Evolutionary conservation across 257 asterid species (phyloP).

Genomic region (Plantago major): DNA sequence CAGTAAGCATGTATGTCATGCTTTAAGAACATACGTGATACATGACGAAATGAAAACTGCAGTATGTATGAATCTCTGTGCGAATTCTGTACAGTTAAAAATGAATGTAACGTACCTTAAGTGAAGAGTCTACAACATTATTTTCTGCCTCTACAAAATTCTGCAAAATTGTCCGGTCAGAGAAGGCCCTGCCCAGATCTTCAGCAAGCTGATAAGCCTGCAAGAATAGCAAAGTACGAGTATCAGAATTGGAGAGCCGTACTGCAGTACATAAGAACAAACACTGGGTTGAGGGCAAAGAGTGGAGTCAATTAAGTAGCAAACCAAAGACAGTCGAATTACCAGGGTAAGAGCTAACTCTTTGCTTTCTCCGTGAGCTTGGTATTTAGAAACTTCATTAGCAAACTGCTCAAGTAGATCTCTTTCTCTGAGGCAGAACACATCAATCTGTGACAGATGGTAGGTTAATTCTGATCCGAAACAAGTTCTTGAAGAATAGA

Average conservation of each 20-base stretch:
- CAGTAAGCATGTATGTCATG: no score
- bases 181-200: conserved; percentile 87
- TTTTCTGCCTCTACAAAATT: conserved; percentile 70
- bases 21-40: no score
- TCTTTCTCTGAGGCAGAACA: conserved; percentile 85
- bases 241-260: background rate
- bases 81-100: background rate
- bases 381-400: conserved; percentile 56
- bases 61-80: no score
- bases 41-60: no score
- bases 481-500: background rate
- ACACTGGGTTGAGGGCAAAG: no score
- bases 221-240: conserved; percentile 11
- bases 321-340: conserved; percentile 9
- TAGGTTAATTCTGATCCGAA: conserved; percentile 11
- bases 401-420: conserved; percentile 78
- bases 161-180: conserved; percentile 68
- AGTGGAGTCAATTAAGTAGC: no score
- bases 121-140: conserved; percentile 36
- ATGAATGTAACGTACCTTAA: conserved; percentile 46
- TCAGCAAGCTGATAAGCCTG: conserved; percentile 96
- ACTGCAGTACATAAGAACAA: no score
- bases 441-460: conserved; percentile 47
- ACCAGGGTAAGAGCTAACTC: conserved; percentile 69
- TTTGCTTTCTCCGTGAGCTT: conserved; percentile 75